Evolutionary conservation across 768 basidiomycete genomes (phyloP), one percentile per base, ranked within the genome.

Genomic region (Phanerochaete carnosa): DNA sequence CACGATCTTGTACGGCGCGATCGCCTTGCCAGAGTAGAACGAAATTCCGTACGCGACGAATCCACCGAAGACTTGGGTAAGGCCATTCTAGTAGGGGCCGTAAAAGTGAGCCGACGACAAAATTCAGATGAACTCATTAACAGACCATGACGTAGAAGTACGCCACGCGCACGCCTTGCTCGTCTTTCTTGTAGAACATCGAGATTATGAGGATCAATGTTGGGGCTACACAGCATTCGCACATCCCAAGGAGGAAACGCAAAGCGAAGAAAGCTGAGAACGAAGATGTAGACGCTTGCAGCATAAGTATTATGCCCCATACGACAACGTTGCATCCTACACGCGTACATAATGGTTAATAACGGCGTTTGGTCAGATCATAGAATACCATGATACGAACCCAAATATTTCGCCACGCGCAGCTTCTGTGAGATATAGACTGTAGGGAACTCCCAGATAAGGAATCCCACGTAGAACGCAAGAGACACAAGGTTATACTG

Each of bases 121-220:
- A 22, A 12, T 8, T 7, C 25, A 19, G 26, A 50, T 3, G 32
- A 2, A 28, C 12, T 16, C 13, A 13, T 12, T 5, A n/a, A 51
- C 64, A 50, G 66, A 83, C 86, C 84, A 87, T 85, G 30, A 85
- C 77, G 70, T 88, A 88, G 70, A 88, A 88, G 79, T 81, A 86
- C 3, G 83, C 80, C 19, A 88, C 82, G 7, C 86, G 78, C 19
- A 74, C 77, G 47, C 77, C 81, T 75, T 88, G 85, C 64, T 87
- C 86, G 54, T 84, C 75, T 71, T 87, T 87, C 75, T 83, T 84
- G 73, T 87, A 88, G 67, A 87, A 88, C 81, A 86, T 85, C 11
- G 83, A 81, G 45, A 87, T 79, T 39, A 87, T 79, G 55, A 87
- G 72, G 69, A 88, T 83, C 33, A 88, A 73, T 64, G 79, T 83